These are phyloP conservation scores for Pichia nakasei DNA, from an alignment of 805 yeast species.

Conservation along the genomic window DNA sequence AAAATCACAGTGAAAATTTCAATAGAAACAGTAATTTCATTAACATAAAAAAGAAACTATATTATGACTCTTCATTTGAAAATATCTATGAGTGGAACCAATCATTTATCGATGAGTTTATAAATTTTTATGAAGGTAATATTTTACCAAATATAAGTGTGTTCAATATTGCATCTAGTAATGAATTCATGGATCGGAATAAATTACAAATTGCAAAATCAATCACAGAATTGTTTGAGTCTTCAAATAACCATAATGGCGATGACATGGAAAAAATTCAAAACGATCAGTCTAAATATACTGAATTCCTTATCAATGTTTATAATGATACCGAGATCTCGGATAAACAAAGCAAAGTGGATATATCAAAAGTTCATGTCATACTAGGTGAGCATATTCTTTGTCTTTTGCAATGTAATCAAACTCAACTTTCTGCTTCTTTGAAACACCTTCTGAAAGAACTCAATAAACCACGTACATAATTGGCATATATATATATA, in stretches of 20 bases:
- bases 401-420: not conserved
- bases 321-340: not conserved
- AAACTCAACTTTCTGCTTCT: not conserved
- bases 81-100: slow-evolving; percentile 42
- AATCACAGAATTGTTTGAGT: not conserved
- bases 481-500: too few relatives aligned
- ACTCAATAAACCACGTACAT: too few relatives aligned
- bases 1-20: not conserved
- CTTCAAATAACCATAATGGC: not conserved
- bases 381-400: not conserved
- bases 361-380: not conserved
- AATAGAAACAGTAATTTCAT: not conserved
- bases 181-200: slow-evolving; percentile 1
- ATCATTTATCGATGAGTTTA: slow-evolving; percentile 36
- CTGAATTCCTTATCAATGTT: not conserved
- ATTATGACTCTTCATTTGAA: slow-evolving; percentile 21
- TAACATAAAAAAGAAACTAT: slow-evolving; percentile 13
- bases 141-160: slow-evolving; percentile 1
- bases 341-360: not conserved
- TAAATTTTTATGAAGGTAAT: slow-evolving; percentile 32
- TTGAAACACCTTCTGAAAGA: too few relatives aligned
- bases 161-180: slow-evolving; percentile 1
- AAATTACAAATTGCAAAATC: slow-evolving; percentile 4
- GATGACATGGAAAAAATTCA: not conserved
- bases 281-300: not conserved